Evolutionary conservation across 306 rosid species (phyloP).

Genomic region (Cicer yamashitae): DNA sequence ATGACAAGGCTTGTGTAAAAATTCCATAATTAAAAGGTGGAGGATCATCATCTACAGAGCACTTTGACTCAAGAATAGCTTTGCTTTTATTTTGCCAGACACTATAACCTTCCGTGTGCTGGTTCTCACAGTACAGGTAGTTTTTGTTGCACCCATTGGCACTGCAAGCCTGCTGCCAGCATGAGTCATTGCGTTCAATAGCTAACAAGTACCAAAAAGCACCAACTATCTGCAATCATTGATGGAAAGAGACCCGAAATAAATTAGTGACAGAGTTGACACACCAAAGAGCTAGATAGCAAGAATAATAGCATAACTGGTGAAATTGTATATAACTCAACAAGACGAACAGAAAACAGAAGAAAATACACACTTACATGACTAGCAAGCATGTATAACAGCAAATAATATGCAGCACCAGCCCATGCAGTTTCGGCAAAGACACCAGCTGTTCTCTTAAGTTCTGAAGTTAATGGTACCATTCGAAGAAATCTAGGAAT

Average conservation of each 20-base stretch:
- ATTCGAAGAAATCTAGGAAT: slow-evolving; percentile 84
- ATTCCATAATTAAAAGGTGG: slow-evolving; percentile 82
- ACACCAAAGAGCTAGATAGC: slow-evolving; percentile 22
- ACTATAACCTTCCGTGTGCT: slow-evolving; percentile 40
- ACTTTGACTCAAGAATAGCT: slow-evolving; percentile 40
- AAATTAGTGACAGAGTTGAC: slow-evolving; percentile 22
- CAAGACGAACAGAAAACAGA: slow-evolving; percentile 29
- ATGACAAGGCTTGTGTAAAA: slow-evolving; percentile 67
- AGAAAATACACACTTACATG: slow-evolving; percentile 72
- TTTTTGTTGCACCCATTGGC: slow-evolving; percentile 46
- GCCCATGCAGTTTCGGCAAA: slow-evolving; percentile 99
- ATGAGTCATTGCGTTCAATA: slow-evolving; percentile 85
- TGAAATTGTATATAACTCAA: slow-evolving; percentile 10
- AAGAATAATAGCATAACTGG: slow-evolving; percentile 29
- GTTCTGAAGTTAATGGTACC: slow-evolving; percentile 87
- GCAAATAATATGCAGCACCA: slow-evolving; percentile 95
- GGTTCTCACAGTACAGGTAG: slow-evolving; percentile 78
- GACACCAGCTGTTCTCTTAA: slow-evolving; percentile 94
- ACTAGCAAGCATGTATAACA: slow-evolving; percentile 95
- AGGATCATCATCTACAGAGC: slow-evolving; percentile 50
- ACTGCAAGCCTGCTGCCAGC: slow-evolving; percentile 83
- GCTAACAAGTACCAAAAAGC: slow-evolving; percentile 96
- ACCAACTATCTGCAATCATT: slow-evolving; percentile 82
- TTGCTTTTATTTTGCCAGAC: slow-evolving; percentile 52
- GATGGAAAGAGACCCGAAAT: slow-evolving; percentile 8